Percentiles rank a stretch among this genome's conserved stretches.
These are phyloP conservation scores for Prunella vulgaris DNA, from an alignment of 257 asterid genomes.

Conservation along the genomic window DNA sequence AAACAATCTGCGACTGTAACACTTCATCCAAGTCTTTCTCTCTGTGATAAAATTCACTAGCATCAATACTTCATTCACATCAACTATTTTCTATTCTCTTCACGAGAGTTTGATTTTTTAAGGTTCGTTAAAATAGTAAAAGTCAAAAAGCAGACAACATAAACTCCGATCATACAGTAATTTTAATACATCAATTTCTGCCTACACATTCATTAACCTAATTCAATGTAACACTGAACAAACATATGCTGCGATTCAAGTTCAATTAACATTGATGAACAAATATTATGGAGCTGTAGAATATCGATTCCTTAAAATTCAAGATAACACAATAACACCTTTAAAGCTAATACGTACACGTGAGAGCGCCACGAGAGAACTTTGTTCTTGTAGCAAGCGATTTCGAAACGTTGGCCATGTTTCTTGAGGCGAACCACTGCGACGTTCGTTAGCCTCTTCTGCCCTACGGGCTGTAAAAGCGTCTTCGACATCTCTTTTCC, in stretches of 20 bases:
- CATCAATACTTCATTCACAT: not conserved
- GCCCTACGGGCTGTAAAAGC: conserved; percentile 87
- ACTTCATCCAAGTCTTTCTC: conserved; percentile 98
- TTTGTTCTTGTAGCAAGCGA: conserved; percentile 97
- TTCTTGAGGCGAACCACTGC: conserved; percentile 96
- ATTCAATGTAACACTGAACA: not conserved
- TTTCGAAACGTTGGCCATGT: conserved; percentile 82
- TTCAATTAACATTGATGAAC: not conserved
- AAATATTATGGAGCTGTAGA: not conserved
- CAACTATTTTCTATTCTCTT: not conserved
- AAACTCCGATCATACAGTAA: too few relatives aligned
- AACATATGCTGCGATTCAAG: not conserved
- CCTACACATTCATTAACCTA: not conserved
- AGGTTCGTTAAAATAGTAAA: not conserved
- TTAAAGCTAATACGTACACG: conserved; percentile 43
- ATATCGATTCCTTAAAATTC: not conserved
- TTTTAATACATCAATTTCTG: not conserved
- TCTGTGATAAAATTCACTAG: conserved; percentile 26
- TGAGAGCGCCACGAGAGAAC: conserved; percentile 93
- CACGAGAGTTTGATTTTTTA: not conserved
- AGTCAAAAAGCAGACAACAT: too few relatives aligned
- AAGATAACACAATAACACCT: not conserved
- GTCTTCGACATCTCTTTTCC: conserved; percentile 65
- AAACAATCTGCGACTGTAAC: conserved; percentile 86
- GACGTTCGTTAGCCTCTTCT: conserved; percentile 88